These are phyloP conservation scores for Alloteropsis semialata DNA, from an alignment of 176 grass and related monocot genomes.

Conservation along the genomic window DNA sequence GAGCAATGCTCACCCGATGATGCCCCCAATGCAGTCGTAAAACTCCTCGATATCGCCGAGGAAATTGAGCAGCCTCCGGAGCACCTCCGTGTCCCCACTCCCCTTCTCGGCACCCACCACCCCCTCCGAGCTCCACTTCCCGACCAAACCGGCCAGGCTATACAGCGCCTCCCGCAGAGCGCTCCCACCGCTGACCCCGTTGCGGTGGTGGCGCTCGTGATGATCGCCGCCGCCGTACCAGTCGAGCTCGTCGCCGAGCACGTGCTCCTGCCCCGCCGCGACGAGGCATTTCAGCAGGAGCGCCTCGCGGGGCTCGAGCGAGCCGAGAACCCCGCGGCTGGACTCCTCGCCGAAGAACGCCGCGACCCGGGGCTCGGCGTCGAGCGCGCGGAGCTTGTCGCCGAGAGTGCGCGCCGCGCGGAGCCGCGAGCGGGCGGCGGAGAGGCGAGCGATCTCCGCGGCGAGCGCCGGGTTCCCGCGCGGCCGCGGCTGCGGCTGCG, in stretches of 20 bases:
- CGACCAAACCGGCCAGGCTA: constrained; percentile 58
- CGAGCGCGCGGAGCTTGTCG: constrained; percentile 66
- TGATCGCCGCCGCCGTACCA: constrained; percentile 22
- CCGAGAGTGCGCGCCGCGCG: constrained; percentile 29
- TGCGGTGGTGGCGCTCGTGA: background rate
- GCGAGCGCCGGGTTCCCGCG: constrained; percentile 36
- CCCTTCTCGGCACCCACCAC: constrained; percentile 15
- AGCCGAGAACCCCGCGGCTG: background rate
- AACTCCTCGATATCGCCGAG: constrained; percentile 73
- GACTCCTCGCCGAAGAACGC: constrained; percentile 46
- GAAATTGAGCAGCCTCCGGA: constrained; percentile 66
- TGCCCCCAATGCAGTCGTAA: constrained; percentile 91
- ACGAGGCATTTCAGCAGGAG: constrained; percentile 90
- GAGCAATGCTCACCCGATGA: constrained; percentile 74
- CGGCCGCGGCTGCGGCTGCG: constrained; percentile 12
- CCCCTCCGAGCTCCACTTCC: constrained; percentile 68
- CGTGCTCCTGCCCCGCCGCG: constrained; percentile 85
- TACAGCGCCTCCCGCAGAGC: constrained; percentile 65
- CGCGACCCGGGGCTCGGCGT: constrained; percentile 63
- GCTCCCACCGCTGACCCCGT: constrained; percentile 21
- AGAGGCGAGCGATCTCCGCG: constrained; percentile 65
- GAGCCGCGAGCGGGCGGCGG: constrained; percentile 41
- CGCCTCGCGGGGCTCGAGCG: constrained; percentile 48
- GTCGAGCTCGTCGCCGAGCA: constrained; percentile 65
- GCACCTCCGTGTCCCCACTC: constrained; percentile 39